Conservation (phyloP, 345 rosid genomes). For the Hibiscus tridactylites region DNA sequence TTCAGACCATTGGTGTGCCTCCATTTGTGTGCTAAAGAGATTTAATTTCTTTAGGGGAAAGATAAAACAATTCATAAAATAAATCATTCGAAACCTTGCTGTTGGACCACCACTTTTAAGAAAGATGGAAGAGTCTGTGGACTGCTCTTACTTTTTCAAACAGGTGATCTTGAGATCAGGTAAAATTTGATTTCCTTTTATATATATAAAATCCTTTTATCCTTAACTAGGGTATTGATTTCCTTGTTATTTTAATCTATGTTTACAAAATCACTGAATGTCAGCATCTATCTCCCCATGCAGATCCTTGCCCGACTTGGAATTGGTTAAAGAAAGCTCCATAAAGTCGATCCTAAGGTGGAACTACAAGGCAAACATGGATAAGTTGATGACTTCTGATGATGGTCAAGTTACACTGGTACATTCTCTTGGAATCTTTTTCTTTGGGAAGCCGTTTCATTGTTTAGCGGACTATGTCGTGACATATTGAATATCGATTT, state of each 20-base stretch:
- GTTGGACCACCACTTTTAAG: slow-evolving; percentile 41
- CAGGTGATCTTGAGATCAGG: slow-evolving; percentile 45
- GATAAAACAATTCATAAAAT: slow-evolving; percentile 26
- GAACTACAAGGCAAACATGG: slow-evolving; percentile 49
- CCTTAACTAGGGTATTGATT: background rate
- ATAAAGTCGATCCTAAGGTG: slow-evolving; percentile 43
- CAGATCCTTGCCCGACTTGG: slow-evolving; percentile 48
- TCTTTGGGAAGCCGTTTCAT: background rate
- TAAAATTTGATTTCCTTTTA: background rate
- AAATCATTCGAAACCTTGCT: slow-evolving; percentile 35
- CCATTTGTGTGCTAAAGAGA: slow-evolving; percentile 6
- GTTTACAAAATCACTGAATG: slow-evolving; percentile 5
- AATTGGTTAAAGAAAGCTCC: slow-evolving; percentile 39
- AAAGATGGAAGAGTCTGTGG: slow-evolving; percentile 35
- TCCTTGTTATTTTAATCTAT: background rate
- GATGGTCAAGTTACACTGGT: slow-evolving; percentile 36
- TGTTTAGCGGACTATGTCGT: background rate
- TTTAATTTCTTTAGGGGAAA: slow-evolving; percentile 29
- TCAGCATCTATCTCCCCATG: background rate
- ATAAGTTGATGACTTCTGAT: slow-evolving; percentile 35
- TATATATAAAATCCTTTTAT: slow-evolving; percentile 29
- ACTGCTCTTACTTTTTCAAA: slow-evolving; percentile 35
- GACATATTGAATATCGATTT: background rate
- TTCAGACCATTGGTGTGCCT: slow-evolving; percentile 3
- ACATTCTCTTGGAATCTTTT: slow-evolving; percentile 4